Base-by-base conservation (phyloP, 805 yeast genomes). In the Ogataea naganishii region DNA sequence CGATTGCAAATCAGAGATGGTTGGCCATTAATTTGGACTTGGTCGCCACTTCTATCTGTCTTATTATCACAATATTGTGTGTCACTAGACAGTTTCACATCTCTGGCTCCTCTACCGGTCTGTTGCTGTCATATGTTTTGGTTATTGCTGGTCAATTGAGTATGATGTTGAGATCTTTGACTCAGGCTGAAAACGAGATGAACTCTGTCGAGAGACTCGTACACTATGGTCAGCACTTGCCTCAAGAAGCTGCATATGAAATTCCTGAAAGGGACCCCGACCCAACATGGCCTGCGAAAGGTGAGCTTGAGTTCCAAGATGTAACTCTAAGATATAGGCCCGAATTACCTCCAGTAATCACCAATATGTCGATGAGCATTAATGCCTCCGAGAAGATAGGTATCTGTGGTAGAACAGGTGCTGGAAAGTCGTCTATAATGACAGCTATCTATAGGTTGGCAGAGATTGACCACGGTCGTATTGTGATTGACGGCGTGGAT, bases 401-500 rank as follows among this genome's bases (percentile, higher is more conserved):
- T 29, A 72, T 83, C 34, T 80, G 89, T 60, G 95, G 95, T 23
- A 69, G 95, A 50, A 83, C 95, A 0, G 95, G 95, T 44, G 92
- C 94, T 6, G 95, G 95, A 32, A 76, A 75, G 53, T 60, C 77
- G 3, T 67, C 80, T 6, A 69, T 76, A 31, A 75, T 75, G 75
- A 61, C 72, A 16, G 75, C 79, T 3, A 53, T 76, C 30, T 76
- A 65, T 47, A 58, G 83, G 40, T 49, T 76, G 21, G 52, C 64
- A 10, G 82, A 72, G 44, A 41, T 72, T 24, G 57, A 53, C 21
- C 45, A 51, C 15, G 78, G 79, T 3, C 35, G 35, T 9, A 66
- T 72, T 17, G 32, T 33, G 14, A 71, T 72, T 39, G 80, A 72
- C 42, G 76, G 64, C 7, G 44, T 69, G 13, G 74, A 72, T 40